Conservation (phyloP, 768 basidiomycete species). For the Thelephora aurantiotincta region DNA sequence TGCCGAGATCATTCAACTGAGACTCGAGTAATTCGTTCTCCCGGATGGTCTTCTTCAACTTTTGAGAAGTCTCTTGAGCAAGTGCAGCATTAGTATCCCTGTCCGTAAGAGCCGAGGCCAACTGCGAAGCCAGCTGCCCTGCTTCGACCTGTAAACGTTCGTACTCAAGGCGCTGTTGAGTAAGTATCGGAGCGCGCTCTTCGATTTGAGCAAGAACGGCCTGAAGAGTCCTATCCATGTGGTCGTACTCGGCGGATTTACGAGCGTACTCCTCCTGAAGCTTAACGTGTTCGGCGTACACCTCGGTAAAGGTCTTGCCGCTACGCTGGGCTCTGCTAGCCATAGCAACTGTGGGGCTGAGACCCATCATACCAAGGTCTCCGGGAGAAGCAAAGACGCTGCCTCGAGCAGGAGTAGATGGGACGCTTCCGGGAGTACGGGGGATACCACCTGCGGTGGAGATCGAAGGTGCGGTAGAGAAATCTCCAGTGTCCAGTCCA, state of each 20-base stretch:
- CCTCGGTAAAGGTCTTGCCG: slow-evolving; percentile 87
- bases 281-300: slow-evolving; percentile 82
- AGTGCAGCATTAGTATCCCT: slow-evolving; percentile 49
- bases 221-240: slow-evolving; percentile 70
- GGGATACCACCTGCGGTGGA: slow-evolving; percentile 1
- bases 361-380: slow-evolving; percentile 44
- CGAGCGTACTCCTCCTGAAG: slow-evolving; percentile 70
- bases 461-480: slow-evolving; percentile 38
- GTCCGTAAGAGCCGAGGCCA: slow-evolving; percentile 59
- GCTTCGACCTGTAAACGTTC: slow-evolving; percentile 73
- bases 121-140: slow-evolving; percentile 64
- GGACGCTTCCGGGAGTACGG: slow-evolving; percentile 6
- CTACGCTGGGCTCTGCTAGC: slow-evolving; percentile 67
- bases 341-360: slow-evolving; percentile 83
- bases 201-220: slow-evolving; percentile 82
- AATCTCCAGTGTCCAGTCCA: slow-evolving; percentile 57
- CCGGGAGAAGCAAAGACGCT: slow-evolving; percentile 26
- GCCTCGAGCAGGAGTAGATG: slow-evolving; percentile 17
- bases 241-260: slow-evolving; percentile 71
- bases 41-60: slow-evolving; percentile 36
- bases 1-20: slow-evolving; percentile 71
- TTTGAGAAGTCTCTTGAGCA: slow-evolving; percentile 49
- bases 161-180: slow-evolving; percentile 83
- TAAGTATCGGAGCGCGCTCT: slow-evolving; percentile 80
- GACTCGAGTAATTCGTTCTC: slow-evolving; percentile 60